Evolutionary conservation across 495 filamentous ascomycete genomes (phyloP).

Genomic region (Neurospora discreta): DNA sequence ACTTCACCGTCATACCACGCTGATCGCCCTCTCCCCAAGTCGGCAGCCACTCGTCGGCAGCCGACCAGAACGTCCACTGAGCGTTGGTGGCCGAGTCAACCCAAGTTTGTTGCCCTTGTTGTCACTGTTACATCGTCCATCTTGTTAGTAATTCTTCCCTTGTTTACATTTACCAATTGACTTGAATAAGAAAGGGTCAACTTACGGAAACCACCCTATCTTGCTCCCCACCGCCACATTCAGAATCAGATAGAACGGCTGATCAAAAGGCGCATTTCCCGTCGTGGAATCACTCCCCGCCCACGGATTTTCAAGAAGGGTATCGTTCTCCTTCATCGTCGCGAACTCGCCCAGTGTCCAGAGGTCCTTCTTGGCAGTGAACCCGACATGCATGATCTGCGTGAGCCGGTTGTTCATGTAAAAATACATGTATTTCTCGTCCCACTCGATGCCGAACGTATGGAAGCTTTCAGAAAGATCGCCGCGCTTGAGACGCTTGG

Average conservation of each 20-base stretch:
- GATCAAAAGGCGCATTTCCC: slow-evolving; percentile 51
- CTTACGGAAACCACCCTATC: slow-evolving; percentile 49
- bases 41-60: slow-evolving; percentile 44
- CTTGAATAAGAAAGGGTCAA: too few relatives aligned
- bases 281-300: slow-evolving; percentile 1
- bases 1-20: slow-evolving; percentile 46
- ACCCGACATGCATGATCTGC: slow-evolving; percentile 49
- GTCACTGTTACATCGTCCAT: slow-evolving; percentile 24
- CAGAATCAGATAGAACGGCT: slow-evolving; percentile 56
- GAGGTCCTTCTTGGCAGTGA: slow-evolving; percentile 35
- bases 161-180: too few relatives aligned
- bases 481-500: slow-evolving; percentile 8
- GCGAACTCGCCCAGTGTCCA: slow-evolving; percentile 50
- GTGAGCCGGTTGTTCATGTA: slow-evolving; percentile 52
- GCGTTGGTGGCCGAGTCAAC: slow-evolving; percentile 42
- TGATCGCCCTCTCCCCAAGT: slow-evolving; percentile 43
- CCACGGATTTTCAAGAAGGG: slow-evolving; percentile 39
- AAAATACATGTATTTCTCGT: slow-evolving; percentile 55
- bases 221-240: slow-evolving; percentile 55
- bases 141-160: too few relatives aligned
- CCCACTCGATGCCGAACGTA: slow-evolving; percentile 58
- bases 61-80: slow-evolving; percentile 47
- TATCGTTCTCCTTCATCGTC: slow-evolving; percentile 41
- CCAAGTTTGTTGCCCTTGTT: slow-evolving; percentile 49
- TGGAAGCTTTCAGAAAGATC: slow-evolving; percentile 25